Conservation (phyloP, 2,329 filamentous ascomycete genomes). For the Paecilomyces dactylethromorphus region DNA sequence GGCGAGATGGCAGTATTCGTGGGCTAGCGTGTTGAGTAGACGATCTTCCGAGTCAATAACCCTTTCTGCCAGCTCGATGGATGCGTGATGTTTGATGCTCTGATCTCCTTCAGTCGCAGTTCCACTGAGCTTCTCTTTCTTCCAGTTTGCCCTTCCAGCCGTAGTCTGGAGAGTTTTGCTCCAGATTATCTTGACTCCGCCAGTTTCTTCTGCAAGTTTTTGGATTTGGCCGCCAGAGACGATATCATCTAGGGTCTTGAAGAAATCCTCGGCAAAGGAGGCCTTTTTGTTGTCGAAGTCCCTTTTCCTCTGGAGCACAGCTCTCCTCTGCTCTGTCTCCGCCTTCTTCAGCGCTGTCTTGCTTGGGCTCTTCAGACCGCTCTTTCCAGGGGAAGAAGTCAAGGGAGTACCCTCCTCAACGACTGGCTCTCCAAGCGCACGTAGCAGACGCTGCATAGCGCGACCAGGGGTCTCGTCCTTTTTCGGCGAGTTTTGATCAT, state of each 20-base stretch:
- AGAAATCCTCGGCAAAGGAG: conserved; percentile 46
- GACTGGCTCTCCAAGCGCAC: conserved; percentile 31
- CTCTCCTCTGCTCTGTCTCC: conserved; percentile 30
- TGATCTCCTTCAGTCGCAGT: conserved; percentile 2
- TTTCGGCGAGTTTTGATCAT: conserved; percentile 47
- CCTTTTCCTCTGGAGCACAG: conserved; percentile 34
- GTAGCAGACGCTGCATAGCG: conserved; percentile 15
- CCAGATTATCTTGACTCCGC: conserved; percentile 56
- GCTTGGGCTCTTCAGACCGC: conserved; percentile 21
- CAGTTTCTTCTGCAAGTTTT: conserved; percentile 43
- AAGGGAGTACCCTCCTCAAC: conserved; percentile 21
- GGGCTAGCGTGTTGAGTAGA: conserved; percentile 83
- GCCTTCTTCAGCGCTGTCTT: conserved; percentile 33
- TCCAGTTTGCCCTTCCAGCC: conserved; percentile 64
- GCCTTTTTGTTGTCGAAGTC: conserved; percentile 50
- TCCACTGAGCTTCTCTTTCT: conserved; percentile 48
- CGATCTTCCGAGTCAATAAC: conserved; percentile 73
- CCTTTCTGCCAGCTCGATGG: conserved; percentile 83
- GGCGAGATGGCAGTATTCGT: conserved; percentile 92
- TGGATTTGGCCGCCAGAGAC: conserved; percentile 46
- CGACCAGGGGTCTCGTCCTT: conserved; percentile 26
- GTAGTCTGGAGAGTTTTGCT: conserved; percentile 57
- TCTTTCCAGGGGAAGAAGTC: conserved; percentile 6
- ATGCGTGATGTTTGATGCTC: conserved; percentile 52
- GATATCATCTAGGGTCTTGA: conserved; percentile 49